These are phyloP conservation scores for Pyricularia pennisetigena DNA, from an alignment of 2,329 filamentous ascomycete species.

Conservation along the genomic window DNA sequence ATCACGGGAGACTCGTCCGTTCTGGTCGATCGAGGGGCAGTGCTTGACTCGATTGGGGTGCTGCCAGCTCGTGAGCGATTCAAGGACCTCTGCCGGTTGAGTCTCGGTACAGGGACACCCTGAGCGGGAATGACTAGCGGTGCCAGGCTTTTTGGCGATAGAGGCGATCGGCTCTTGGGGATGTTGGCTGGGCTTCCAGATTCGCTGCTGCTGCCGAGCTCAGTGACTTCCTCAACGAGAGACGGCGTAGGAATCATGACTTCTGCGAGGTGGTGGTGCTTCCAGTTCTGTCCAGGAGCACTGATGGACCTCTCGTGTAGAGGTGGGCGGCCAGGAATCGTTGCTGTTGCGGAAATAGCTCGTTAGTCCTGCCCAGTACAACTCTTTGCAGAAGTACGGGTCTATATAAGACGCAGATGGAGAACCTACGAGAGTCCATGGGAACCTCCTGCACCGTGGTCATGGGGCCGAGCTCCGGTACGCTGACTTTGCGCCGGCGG, in stretches of 20 bases:
- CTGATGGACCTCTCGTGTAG: conserved; percentile 56
- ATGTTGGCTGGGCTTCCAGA: conserved; percentile 10
- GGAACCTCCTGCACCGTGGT: conserved; percentile 56
- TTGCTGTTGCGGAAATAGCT: conserved; percentile 32
- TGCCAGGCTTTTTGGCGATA: conserved; percentile 43
- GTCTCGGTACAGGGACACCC: conserved; percentile 18
- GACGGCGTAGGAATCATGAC: conserved; percentile 19
- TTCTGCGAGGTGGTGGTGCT: conserved; percentile 31
- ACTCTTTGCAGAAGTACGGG: neutral
- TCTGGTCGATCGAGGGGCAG: conserved; percentile 25
- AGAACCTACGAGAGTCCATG: conserved; percentile 60
- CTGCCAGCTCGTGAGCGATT: conserved; percentile 36
- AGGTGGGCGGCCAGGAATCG: conserved; percentile 55
- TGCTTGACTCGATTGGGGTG: conserved; percentile 27
- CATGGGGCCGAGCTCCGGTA: conserved; percentile 57
- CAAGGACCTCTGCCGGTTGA: conserved; percentile 29
- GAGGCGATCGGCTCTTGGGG: conserved; percentile 23
- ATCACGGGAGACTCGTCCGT: conserved; percentile 36
- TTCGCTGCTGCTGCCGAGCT: conserved; percentile 15
- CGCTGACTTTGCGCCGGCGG: conserved; percentile 52
- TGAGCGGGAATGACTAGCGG: conserved; percentile 46
- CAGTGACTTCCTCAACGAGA: conserved; percentile 23
- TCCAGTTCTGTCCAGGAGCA: conserved; percentile 43
- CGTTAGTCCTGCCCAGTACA: conserved; percentile 11
- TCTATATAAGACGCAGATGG: conserved; percentile 6